Evolutionary conservation across 2,329 filamentous ascomycete genomes (phyloP).

Genomic region (Nemania abortiva): DNA sequence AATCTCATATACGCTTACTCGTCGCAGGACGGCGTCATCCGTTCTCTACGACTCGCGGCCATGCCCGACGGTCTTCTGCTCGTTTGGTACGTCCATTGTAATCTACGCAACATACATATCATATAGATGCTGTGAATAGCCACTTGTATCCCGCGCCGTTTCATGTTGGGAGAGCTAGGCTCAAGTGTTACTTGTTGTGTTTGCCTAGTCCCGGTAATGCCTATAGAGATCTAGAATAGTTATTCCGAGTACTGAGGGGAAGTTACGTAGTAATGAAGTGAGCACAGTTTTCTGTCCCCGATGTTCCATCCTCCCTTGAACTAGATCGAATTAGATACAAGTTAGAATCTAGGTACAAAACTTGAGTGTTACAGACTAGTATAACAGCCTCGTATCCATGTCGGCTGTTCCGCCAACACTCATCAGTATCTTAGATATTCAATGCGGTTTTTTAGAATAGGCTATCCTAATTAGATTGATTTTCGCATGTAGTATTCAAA

Average conservation of each 20-base stretch:
- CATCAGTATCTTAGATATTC: neutral
- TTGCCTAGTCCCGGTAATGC: neutral
- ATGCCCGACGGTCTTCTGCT: conserved; percentile 1
- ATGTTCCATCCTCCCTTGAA: too few relatives aligned
- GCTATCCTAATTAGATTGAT: neutral
- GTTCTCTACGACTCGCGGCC: conserved; percentile 3
- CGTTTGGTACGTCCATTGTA: conserved; percentile 1
- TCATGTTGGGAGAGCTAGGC: neutral
- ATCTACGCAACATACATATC: conserved; percentile 9
- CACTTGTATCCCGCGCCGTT: conserved; percentile 4
- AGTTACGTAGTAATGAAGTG: neutral
- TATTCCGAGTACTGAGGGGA: neutral
- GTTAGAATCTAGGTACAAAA: neutral
- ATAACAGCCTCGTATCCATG: neutral
- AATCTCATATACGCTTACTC: conserved; percentile 15
- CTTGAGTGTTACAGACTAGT: neutral
- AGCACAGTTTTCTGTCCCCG: neutral
- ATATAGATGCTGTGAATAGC: conserved; percentile 14
- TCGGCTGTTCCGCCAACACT: neutral
- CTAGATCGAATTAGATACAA: neutral
- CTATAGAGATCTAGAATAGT: neutral
- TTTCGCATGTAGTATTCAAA: neutral
- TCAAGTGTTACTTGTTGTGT: neutral
- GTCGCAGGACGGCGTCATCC: conserved; percentile 28
- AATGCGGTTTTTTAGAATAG: too few relatives aligned